These are phyloP conservation scores for Pittosporum tobira DNA, from an alignment of 129 eudicot species.

Conservation along the genomic window DNA sequence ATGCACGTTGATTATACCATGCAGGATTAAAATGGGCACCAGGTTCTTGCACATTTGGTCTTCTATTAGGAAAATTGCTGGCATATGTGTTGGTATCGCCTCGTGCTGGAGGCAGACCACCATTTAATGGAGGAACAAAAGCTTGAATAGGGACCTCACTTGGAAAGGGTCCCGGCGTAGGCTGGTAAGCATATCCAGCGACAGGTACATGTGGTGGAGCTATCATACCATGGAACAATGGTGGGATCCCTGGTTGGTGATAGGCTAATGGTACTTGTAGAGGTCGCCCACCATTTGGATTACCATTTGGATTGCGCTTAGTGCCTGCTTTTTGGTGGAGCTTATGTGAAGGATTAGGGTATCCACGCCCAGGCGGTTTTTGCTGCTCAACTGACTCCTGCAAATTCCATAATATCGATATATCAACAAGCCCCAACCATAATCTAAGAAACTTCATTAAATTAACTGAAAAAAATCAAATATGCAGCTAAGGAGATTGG, in stretches of 20 bases:
- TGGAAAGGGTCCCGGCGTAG: conserved; percentile 39
- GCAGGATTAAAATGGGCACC: conserved; percentile 32
- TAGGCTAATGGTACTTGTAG: conserved; percentile 54
- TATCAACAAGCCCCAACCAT: neutral
- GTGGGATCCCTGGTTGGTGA: conserved; percentile 49
- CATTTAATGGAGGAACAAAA: conserved; percentile 38
- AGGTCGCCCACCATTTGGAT: conserved; percentile 41
- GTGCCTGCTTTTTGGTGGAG: conserved; percentile 48
- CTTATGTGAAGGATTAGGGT: conserved; percentile 39
- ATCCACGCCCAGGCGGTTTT: conserved; percentile 48
- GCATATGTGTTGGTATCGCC: conserved; percentile 41
- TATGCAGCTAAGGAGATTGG: neutral
- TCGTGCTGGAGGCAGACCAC: conserved; percentile 32
- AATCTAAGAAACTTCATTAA: neutral
- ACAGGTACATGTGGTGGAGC: conserved; percentile 49
- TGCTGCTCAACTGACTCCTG: conserved; percentile 52
- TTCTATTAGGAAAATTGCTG: conserved; percentile 34
- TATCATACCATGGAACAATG: conserved; percentile 47
- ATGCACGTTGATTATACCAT: conserved; percentile 44
- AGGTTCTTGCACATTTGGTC: conserved; percentile 45
- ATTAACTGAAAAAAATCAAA: neutral
- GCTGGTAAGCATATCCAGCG: conserved; percentile 54
- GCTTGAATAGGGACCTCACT: conserved; percentile 34
- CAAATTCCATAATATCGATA: conserved; percentile 4
- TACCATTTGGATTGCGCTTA: conserved; percentile 45